Base-by-base conservation (phyloP, 2,329 filamentous ascomycete species). In the Penicillium aurantiogriseum region DNA sequence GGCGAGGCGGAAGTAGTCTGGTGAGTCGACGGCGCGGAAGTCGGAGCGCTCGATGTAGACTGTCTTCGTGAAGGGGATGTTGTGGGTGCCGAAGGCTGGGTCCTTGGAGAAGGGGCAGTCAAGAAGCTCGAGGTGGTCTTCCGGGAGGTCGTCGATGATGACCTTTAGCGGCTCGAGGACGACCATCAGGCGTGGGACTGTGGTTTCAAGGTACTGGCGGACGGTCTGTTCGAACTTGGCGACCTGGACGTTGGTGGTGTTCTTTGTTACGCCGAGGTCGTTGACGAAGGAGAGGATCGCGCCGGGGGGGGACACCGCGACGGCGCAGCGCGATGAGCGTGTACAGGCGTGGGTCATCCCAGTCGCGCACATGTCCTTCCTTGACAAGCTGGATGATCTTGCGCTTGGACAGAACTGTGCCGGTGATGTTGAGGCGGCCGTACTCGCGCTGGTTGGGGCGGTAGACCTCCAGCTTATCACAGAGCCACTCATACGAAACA, bases 361-460 rank as follows among this genome's bases (percentile, higher is more conserved):
- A 97, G 54, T 85, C 90, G 38, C 89, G 85, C 8, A 97, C 92
- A 62, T 88, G 81, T n/a, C 86, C 85, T 50, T 89, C 84, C 44
- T 88, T 83, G 2, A 97, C 91, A 5, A 97, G 79, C 76, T 89
- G 88, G 61, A 87, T 84, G 60, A 97, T 88, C 69, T 90, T 88
- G 56, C 93, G 84, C 79, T 97, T 97, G 35, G 88, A 92, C 59
- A 96, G 82, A 53, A 97, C 88, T 0, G 92, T 96, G 17, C 92
- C 92, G 10, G 85, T 87, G 33, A 97, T 83, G 63, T 90, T 95
- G 33, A 93, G 79, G 60, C 89, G 85, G 53, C 88, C 86, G 62
- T 86, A 95, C 77, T 96, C 92, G 73, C 93, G 83, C 82, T 97
- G 93, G 91, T 96, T 96, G 0, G 93, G 92, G 69, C 91, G 85